Conservation (phyloP, 2,329 filamentous ascomycete genomes). For the Aspergillus niger region DNA sequence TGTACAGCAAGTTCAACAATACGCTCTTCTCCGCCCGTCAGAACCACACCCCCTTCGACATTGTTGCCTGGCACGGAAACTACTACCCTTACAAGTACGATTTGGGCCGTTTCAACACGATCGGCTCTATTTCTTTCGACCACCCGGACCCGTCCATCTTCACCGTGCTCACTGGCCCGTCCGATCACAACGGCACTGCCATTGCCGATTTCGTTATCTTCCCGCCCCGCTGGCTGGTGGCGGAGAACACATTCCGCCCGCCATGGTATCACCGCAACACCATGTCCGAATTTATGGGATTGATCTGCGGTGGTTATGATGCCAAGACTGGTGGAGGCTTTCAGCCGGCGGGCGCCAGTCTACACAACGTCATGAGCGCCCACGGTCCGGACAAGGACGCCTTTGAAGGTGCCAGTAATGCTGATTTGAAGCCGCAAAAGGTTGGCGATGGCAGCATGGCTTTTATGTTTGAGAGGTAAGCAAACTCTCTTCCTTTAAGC, state of each 20-base stretch:
- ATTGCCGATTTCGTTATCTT: slow-evolving; percentile 68
- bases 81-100: slow-evolving; percentile 85
- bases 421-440: slow-evolving; percentile 57
- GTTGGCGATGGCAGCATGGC: slow-evolving; percentile 63
- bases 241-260: slow-evolving; percentile 61
- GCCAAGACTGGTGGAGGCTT: slow-evolving; percentile 61
- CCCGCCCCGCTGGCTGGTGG: slow-evolving; percentile 65
- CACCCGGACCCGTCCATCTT: slow-evolving; percentile 79
- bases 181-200: slow-evolving; percentile 61
- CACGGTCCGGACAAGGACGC: slow-evolving; percentile 62
- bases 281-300: slow-evolving; percentile 67
- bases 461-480: slow-evolving; percentile 64
- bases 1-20: slow-evolving; percentile 68
- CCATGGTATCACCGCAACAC: slow-evolving; percentile 67
- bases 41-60: slow-evolving; percentile 72
- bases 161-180: slow-evolving; percentile 64
- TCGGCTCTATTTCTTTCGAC: slow-evolving; percentile 73
- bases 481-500: neutral
- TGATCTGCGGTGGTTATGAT: slow-evolving; percentile 64
- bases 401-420: slow-evolving; percentile 58
- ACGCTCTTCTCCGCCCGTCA: slow-evolving; percentile 67
- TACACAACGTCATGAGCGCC: slow-evolving; percentile 73
- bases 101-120: slow-evolving; percentile 72
- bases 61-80: slow-evolving; percentile 78
- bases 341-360: slow-evolving; percentile 61